Conservation (phyloP, 768 basidiomycete species). For the Mrakia gelida region DNA sequence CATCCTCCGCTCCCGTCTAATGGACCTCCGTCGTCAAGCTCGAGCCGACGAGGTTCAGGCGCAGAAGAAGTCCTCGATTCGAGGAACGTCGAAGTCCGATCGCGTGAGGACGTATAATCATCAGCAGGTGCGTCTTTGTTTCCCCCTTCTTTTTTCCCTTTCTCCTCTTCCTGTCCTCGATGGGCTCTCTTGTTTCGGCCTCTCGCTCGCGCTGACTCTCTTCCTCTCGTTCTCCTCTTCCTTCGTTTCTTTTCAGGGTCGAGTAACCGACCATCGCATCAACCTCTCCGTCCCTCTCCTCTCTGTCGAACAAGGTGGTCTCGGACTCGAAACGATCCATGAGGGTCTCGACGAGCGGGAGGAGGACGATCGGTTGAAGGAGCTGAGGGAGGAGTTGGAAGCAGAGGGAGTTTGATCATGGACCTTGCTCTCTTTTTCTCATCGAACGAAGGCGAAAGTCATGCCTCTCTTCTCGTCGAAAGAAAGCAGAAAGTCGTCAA, state of each 20-base stretch:
- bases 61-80: background rate
- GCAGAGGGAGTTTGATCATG: background rate
- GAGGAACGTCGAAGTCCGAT: slow-evolving; percentile 3
- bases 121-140: background rate
- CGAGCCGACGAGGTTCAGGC: background rate
- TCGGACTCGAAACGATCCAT: slow-evolving; percentile 3
- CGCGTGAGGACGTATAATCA: background rate
- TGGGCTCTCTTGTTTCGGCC: background rate
- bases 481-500: too few relatives aligned
- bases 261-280: slow-evolving; percentile 5
- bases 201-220: background rate
- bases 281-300: background rate
- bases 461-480: too few relatives aligned
- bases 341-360: background rate
- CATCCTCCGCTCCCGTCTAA: background rate
- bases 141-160: background rate
- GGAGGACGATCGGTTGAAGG: slow-evolving; percentile 1
- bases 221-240: background rate
- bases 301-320: background rate
- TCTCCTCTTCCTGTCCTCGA: background rate
- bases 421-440: too few relatives aligned
- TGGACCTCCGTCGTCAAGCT: background rate
- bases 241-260: background rate
- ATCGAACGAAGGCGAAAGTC: too few relatives aligned
- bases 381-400: slow-evolving; percentile 5